A percentile compares a stretch with the other conserved stretches of the same genome.
Evolutionary conservation across 2,329 filamentous ascomycete genomes (phyloP).

Genomic region (Atkinsonella hypoxylon): DNA sequence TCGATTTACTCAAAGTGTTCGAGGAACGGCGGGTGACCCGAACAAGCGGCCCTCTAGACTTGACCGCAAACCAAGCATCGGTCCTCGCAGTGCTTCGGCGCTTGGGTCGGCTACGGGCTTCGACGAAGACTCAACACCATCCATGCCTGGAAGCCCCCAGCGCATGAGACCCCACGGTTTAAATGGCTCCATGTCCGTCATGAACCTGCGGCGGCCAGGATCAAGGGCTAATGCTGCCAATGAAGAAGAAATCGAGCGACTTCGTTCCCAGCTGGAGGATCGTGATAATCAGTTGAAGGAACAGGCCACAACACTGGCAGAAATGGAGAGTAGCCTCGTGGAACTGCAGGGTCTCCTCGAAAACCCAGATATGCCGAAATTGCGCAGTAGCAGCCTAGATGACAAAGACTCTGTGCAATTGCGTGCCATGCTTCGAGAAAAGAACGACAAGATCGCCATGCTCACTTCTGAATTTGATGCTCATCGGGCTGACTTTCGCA

Average conservation of each 20-base stretch:
- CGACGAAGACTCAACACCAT: constrained; percentile 42
- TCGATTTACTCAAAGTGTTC: constrained; percentile 52
- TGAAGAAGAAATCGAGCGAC: constrained; percentile 61
- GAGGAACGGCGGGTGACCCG: constrained; percentile 48
- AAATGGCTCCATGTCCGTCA: constrained; percentile 40
- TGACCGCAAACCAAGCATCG: constrained; percentile 38
- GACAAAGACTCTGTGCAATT: constrained; percentile 67
- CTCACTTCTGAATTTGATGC: constrained; percentile 90
- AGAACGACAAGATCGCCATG: constrained; percentile 92
- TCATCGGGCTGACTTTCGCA: constrained; percentile 89
- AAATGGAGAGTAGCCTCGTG: constrained; percentile 83
- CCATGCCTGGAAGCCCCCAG: constrained; percentile 32
- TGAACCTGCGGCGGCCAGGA: constrained; percentile 40
- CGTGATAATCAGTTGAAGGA: constrained; percentile 81
- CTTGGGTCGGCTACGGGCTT: constrained; percentile 38
- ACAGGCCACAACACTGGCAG: constrained; percentile 66
- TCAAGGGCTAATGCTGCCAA: constrained; percentile 41
- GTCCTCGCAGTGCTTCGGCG: constrained; percentile 47
- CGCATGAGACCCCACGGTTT: constrained; percentile 43
- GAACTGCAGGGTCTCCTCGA: constrained; percentile 63
- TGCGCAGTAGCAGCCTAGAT: constrained; percentile 38
- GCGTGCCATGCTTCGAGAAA: constrained; percentile 74
- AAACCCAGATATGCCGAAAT: constrained; percentile 31
- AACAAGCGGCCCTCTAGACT: constrained; percentile 39
- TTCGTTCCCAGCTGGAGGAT: constrained; percentile 67